Percentiles rank a stretch among this genome's conserved stretches.
phyloP scores from a whole-genome alignment of 768 basidiomycete genomes.

The Lactifluus piperatus region DNA sequence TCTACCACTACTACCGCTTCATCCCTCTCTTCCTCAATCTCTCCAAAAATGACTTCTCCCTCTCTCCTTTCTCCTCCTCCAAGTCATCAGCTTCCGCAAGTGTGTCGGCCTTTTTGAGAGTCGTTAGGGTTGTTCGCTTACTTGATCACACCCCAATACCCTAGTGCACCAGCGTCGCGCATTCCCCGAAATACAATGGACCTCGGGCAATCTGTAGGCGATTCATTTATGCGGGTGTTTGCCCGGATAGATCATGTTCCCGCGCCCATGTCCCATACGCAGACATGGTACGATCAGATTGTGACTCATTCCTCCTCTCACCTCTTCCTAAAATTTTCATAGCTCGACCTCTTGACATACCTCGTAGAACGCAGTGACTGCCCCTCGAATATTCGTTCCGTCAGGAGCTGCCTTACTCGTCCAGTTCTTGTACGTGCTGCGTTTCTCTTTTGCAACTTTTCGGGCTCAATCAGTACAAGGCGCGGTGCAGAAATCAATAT shows the following conservation, averaged over 20 bases:
- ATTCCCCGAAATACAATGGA: too few relatives aligned
- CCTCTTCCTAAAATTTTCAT: not conserved
- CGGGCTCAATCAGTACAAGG: not conserved
- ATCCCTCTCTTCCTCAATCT: not conserved
- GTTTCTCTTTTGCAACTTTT: not conserved
- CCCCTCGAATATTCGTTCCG: not conserved
- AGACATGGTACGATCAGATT: not conserved
- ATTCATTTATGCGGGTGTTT: not conserved
- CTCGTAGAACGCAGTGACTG: not conserved
- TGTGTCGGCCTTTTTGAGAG: not conserved
- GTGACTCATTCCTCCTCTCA: not conserved
- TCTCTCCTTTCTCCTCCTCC: not conserved
- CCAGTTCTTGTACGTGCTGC: not conserved
- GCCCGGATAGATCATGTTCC: not conserved
- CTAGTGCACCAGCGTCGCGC: not conserved
- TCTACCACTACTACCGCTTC: not conserved
- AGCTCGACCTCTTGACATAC: not conserved
- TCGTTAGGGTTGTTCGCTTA: not conserved
- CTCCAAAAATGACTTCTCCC: not conserved
- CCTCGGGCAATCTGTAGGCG: conserved; percentile 1
- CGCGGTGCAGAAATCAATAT: not conserved
- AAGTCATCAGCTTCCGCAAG: not conserved
- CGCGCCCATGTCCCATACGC: not conserved
- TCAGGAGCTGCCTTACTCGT: not conserved
- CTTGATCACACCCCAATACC: not conserved